Percentiles rank a stretch among this genome's conserved stretches.
phyloP scores from a whole-genome alignment of 495 filamentous ascomycete species.

The Poronia punctata region DNA sequence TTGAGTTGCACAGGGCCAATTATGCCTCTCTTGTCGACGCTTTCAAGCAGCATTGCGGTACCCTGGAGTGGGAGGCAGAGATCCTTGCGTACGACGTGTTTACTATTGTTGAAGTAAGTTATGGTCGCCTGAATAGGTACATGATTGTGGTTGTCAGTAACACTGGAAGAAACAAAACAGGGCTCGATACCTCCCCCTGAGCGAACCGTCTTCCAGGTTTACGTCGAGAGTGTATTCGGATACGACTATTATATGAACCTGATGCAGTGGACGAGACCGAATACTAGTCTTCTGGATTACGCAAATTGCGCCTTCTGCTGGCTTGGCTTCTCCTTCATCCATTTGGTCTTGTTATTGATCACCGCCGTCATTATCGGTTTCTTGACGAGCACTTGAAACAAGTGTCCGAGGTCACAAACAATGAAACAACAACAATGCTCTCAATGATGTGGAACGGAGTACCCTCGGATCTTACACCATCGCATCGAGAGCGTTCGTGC shows the following conservation, averaged over 20 bases:
- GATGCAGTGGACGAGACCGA: background rate
- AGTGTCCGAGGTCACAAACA: no score
- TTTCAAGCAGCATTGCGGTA: slow-evolving; percentile 2
- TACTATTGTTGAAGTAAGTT: slow-evolving; percentile 3
- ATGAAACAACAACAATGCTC: background rate
- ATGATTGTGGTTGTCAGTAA: no score
- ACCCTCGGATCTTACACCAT: no score
- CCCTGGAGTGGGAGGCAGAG: slow-evolving; percentile 8
- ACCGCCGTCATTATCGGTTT: background rate
- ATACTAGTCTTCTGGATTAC: background rate
- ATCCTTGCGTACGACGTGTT: slow-evolving; percentile 4
- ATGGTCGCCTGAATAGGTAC: background rate
- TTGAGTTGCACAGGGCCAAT: slow-evolving; percentile 2
- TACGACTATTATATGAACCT: background rate
- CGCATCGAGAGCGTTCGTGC: no score
- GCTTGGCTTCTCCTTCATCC: background rate
- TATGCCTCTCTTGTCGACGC: background rate
- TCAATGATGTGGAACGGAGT: slow-evolving; percentile 4
- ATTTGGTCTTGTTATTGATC: background rate
- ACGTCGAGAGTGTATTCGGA: slow-evolving; percentile 2
- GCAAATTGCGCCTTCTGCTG: background rate
- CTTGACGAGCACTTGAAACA: background rate
- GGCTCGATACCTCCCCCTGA: background rate
- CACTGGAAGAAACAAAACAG: background rate
- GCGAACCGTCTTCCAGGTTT: background rate